Percentiles rank a stretch among this genome's conserved stretches.
Conservation (phyloP, 495 filamentous ascomycete genomes). For the Podospora fimiseda region DNA sequence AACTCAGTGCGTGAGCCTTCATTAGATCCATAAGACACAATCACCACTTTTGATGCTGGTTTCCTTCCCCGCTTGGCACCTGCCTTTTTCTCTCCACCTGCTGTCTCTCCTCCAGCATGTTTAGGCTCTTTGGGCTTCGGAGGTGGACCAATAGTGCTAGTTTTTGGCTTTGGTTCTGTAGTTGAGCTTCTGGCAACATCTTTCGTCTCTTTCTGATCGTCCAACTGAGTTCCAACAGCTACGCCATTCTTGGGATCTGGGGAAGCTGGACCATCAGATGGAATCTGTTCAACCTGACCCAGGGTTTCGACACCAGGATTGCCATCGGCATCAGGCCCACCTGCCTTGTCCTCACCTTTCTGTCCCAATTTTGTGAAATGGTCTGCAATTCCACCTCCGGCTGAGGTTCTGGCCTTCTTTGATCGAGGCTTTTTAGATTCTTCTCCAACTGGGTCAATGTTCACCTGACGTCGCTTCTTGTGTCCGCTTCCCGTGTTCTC, state of each 20-base stretch:
- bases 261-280: no score
- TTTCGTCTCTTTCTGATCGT: neutral
- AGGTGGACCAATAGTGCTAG: conserved; percentile 51
- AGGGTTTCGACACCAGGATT: neutral
- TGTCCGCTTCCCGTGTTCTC: neutral
- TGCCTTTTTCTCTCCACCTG: conserved; percentile 2
- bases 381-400: conserved; percentile 12
- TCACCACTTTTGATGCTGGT: conserved; percentile 19
- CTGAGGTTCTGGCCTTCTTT: conserved; percentile 14
- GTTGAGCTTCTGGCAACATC: no score
- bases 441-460: conserved; percentile 14
- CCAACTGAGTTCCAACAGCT: no score
- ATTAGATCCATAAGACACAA: conserved; percentile 31
- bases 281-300: neutral
- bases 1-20: conserved; percentile 26
- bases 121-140: conserved; percentile 29
- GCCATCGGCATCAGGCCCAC: neutral
- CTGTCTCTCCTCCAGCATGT: neutral
- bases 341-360: neutral
- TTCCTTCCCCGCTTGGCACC: conserved; percentile 7
- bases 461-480: conserved; percentile 38
- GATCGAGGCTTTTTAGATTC: conserved; percentile 8
- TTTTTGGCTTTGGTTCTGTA: conserved; percentile 46
- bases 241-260: no score
- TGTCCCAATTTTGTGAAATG: conserved; percentile 14